Evolutionary conservation across 345 rosid species (phyloP), one percentile per base, ranked within the genome.

Genomic region (Laguncularia racemosa): DNA sequence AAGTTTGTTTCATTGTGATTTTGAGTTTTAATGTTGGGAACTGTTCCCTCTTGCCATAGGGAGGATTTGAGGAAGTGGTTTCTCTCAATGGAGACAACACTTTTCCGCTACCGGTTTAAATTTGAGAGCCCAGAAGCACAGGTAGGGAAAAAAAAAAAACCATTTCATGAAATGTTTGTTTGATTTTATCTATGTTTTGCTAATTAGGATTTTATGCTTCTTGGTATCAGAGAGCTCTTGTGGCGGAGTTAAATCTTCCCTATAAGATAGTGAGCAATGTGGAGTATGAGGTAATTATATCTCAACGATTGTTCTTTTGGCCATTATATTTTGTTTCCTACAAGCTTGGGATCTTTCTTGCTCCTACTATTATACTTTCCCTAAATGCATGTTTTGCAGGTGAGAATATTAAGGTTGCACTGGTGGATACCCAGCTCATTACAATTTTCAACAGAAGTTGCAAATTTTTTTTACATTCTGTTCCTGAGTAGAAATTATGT

Each of bases 1-100:
- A 6, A 33, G 40, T 33, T 33, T 33, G 40, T 33, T 33, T 33
- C 11, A 9, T 33, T 7, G 7, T 33, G 40, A 1, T 0, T 3
- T 61, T 14, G 51, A 14, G 7, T 15, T 53, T 28, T 2, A 10
- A 12, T 48, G 14, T 15, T 40, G 6, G 53, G 50, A 15, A 50
- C 0, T 48, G 16, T 48, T 43, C 5, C 2, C 16, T 18, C 20
- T 16, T 50, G 6, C 1, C 13, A 44, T 48, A 93, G 99, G 56
- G 96, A 89, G 78, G 99, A 93, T 20, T 59, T 93, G 57, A 81
- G 96, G 72, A 93, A 85, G 68, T 85, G 91, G 97, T 85, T 93
- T 76, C 88, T 93, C 52, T 80, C 86, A 44, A 85, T 74, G 84
- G 97, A 93, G 79, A 83, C 91, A 54, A 58, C 86, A 12, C 85